Evolutionary conservation across 108 stramenopile genomes (phyloP).

Genomic region (Mediolabrus comicus): DNA sequence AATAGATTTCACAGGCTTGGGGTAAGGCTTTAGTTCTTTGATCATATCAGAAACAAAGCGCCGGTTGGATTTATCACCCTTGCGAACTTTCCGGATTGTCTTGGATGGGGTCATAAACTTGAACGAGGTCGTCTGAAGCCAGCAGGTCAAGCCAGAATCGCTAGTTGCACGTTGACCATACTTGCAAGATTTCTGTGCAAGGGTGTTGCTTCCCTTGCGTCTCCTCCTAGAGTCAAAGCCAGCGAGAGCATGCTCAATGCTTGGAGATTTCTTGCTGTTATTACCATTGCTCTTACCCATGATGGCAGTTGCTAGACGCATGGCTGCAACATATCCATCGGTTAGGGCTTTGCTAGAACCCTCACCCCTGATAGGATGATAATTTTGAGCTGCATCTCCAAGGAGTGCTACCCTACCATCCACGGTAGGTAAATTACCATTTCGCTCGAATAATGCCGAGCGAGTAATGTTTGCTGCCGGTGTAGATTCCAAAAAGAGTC

Average conservation of each 20-base stretch:
- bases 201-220: neutral
- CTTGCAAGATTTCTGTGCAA: conserved; percentile 7
- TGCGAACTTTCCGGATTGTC: neutral
- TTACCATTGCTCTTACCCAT: neutral
- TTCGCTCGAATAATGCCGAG: conserved; percentile 32
- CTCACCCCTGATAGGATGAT: conserved; percentile 35
- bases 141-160: conserved; percentile 2
- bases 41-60: conserved; percentile 3
- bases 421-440: conserved; percentile 15
- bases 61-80: conserved; percentile 8
- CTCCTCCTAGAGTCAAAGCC: conserved; percentile 3
- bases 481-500: neutral
- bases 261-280: neutral
- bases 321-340: conserved; percentile 29
- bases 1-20: neutral
- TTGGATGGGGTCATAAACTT: conserved; percentile 10
- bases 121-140: neutral
- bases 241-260: conserved; percentile 1
- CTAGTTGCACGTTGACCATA: conserved; percentile 4
- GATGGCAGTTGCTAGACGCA: conserved; percentile 12
- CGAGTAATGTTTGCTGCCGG: conserved; percentile 28
- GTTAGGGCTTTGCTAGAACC: conserved; percentile 33
- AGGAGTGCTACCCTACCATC: conserved; percentile 28
- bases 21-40: neutral
- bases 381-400: conserved; percentile 26